Evolutionary conservation across 202 grass and related monocot genomes (phyloP).

Genomic region (Eragrostis tef): DNA sequence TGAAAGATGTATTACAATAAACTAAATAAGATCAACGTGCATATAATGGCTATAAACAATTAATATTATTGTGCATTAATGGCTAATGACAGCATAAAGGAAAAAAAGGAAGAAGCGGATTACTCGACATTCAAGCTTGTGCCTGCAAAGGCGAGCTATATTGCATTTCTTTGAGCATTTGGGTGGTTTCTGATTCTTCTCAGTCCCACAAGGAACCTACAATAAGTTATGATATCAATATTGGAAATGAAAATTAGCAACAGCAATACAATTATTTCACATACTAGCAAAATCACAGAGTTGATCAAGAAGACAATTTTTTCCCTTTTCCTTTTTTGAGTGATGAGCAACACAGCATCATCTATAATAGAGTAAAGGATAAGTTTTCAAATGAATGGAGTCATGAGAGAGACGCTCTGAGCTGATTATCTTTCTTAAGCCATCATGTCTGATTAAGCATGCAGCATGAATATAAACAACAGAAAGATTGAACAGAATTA

Average conservation of each 20-base stretch:
- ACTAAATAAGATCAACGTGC: conserved; percentile 8
- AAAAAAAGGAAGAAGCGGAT: conserved; percentile 4
- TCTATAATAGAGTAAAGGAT: conserved; percentile 5
- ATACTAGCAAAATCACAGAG: conserved; percentile 4
- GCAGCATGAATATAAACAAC: conserved; percentile 11
- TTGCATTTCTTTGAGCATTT: conserved; percentile 82
- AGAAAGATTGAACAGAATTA: conserved; percentile 43
- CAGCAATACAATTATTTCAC: conserved; percentile 13
- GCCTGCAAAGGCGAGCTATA: conserved; percentile 82
- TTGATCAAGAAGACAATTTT: neutral
- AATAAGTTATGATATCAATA: conserved; percentile 42
- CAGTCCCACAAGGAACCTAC: conserved; percentile 96
- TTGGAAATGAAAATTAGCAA: conserved; percentile 33
- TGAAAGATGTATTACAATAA: conserved; percentile 13
- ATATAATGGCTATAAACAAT: conserved; percentile 14
- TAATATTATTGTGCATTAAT: conserved; percentile 16
- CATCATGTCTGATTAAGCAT: conserved; percentile 14
- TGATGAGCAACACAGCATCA: neutral
- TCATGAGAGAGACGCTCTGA: neutral
- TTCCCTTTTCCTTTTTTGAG: neutral
- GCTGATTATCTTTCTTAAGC: conserved; percentile 11
- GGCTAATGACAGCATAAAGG: conserved; percentile 22
- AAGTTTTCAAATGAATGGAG: conserved; percentile 7
- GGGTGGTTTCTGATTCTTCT: conserved; percentile 93
- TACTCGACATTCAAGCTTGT: conserved; percentile 80